Conservation (phyloP, 2,329 filamentous ascomycete species). For the Penicillium vulpinum region DNA sequence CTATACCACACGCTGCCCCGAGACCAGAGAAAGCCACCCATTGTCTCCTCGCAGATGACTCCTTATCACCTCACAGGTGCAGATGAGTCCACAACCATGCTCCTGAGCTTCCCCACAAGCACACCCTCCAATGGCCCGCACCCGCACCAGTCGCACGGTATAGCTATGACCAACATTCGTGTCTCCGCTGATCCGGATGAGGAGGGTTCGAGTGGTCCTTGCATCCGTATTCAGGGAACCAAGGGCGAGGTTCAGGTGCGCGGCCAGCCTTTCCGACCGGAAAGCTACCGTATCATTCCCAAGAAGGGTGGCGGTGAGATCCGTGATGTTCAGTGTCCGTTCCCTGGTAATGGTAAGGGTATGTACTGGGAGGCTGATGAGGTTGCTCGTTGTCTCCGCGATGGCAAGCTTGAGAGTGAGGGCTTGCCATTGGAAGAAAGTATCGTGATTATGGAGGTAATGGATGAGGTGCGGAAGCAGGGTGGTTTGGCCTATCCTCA, state of each 20-base stretch:
- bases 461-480: constrained; percentile 68
- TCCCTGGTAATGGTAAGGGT: constrained; percentile 67
- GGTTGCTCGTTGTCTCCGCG: constrained; percentile 70
- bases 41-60: constrained; percentile 65
- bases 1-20: constrained; percentile 76
- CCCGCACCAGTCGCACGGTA: constrained; percentile 62
- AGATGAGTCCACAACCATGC: constrained; percentile 75
- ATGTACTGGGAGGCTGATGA: constrained; percentile 92
- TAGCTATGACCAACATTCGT: constrained; percentile 68
- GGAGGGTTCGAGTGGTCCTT: constrained; percentile 60
- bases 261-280: constrained; percentile 69
- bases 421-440: constrained; percentile 73
- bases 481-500: constrained; percentile 63
- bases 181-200: constrained; percentile 63
- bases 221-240: constrained; percentile 77
- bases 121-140: constrained; percentile 43
- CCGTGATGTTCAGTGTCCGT: constrained; percentile 39
- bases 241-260: constrained; percentile 80
- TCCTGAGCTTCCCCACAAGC: constrained; percentile 70
- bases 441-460: constrained; percentile 78
- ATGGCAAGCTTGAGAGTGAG: constrained; percentile 74
- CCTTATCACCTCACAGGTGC: constrained; percentile 71
- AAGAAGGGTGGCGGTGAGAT: constrained; percentile 50
- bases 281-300: constrained; percentile 64
- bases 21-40: constrained; percentile 64